Conservation (phyloP, 495 filamentous ascomycete genomes). For the Talaromyces ruber region DNA sequence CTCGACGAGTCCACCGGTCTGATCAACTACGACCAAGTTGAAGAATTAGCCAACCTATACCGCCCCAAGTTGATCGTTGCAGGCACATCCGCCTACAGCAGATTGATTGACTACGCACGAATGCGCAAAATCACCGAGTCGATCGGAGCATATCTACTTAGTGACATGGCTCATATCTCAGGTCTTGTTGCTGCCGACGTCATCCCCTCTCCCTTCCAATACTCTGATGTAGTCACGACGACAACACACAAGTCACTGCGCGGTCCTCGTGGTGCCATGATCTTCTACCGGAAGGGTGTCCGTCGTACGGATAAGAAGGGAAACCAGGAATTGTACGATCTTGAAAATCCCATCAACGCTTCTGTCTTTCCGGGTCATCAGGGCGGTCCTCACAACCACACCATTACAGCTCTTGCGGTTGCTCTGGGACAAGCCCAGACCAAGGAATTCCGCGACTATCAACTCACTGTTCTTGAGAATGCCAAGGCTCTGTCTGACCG, state of each 20-base stretch:
- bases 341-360: slow-evolving; percentile 96
- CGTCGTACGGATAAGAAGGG: slow-evolving; percentile 83
- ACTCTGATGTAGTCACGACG: slow-evolving; percentile 96
- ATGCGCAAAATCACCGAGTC: slow-evolving; percentile 96
- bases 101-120: slow-evolving; percentile 90
- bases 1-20: slow-evolving; percentile 87
- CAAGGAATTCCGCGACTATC: slow-evolving; percentile 94
- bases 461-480: slow-evolving; percentile 85
- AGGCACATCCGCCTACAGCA: slow-evolving; percentile 97
- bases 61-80: slow-evolving; percentile 93
- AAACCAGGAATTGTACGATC: slow-evolving; percentile 86
- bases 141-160: slow-evolving; percentile 88
- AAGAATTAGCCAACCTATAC: slow-evolving; percentile 89
- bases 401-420: slow-evolving; percentile 95
- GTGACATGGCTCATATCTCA: slow-evolving; percentile 99
- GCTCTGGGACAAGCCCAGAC: slow-evolving; percentile 91
- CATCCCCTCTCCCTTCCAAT: slow-evolving; percentile 87
- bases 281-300: slow-evolving; percentile 98
- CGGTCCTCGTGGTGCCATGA: slow-evolving; percentile 98
- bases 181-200: slow-evolving; percentile 89
- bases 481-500: slow-evolving; percentile 75
- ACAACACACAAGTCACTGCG: slow-evolving; percentile 99
- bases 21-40: slow-evolving; percentile 92
- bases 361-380: slow-evolving; percentile 99
- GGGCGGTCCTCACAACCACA: slow-evolving; percentile 99